Evolutionary conservation across 257 asterid species (phyloP), one percentile per base, ranked within the genome.

Genomic region (Ajuga chamaepitys): DNA sequence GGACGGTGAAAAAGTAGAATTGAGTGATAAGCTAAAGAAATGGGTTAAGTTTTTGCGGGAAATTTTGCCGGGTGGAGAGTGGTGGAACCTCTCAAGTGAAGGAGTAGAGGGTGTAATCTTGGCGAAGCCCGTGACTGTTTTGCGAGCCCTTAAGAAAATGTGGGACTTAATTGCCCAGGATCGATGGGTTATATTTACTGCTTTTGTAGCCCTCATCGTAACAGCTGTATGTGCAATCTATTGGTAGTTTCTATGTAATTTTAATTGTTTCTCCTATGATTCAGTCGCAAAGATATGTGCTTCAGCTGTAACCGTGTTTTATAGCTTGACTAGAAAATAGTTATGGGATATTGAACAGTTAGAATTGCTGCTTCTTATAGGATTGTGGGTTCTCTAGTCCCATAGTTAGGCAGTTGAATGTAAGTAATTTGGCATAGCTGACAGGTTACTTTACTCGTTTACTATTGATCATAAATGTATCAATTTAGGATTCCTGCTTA

Each of bases 91-190:
- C 47, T 75, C 95, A 6, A 41, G 69, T 12, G 96, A 82, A 48
- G 85, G 71, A 57, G 70, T 77, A 16, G 89, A 72, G 13, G 80
- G 71, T 59, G 84, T 62, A n/a, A 24, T 75, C 54, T 60, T 75
- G 11, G 88, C 99, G 16, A 85, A 87, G 77, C 97, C 99, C 37
- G 95, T 88, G n/a, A 93, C 97, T 54, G 95, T 93, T 34, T 34
- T 79, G 0, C 78, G 85, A 70, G 99, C 97, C 28, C 87, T 93
- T 17, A 67, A 32, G 21, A 80, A 82, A 82, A 90, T 93, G 95
- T 87, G 99, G 99, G 95, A 83, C 34, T 71, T 93, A 76, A 75
- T 93, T 20, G 74, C 89, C 30, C 75, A 89, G 70, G 99, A 93
- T 82, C 82, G 97, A 66, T 88, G 91, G 88, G 86, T 93, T 55